These are phyloP conservation scores for Hepatocystis sp. DNA, from an alignment of 169 alveolate species.

Conservation along the genomic window DNA sequence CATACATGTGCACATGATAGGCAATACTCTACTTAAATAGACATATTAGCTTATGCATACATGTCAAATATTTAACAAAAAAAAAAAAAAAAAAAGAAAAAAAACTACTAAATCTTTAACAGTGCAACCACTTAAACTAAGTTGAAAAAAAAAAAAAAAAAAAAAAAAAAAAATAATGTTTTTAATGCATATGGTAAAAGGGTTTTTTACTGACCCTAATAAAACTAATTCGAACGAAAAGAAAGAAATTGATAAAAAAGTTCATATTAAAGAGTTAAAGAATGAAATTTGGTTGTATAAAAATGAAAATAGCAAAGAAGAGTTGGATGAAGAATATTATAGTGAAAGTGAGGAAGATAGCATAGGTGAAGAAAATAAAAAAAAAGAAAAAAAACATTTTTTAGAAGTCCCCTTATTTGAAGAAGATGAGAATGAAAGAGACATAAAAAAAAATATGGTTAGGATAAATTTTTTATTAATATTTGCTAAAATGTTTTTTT, in stretches of 20 bases:
- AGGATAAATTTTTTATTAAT: slow-evolving; percentile 6
- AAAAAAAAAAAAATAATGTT: no score
- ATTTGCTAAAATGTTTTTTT: not conserved
- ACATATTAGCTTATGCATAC: no score
- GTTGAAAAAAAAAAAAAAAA: no score
- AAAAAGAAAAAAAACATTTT: slow-evolving; percentile 46
- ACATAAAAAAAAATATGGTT: slow-evolving; percentile 49
- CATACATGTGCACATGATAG: no score
- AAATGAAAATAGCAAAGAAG: slow-evolving; percentile 42
- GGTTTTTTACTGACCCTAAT: no score
- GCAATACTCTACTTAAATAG: no score
- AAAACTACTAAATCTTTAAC: no score
- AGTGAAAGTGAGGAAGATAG: slow-evolving; percentile 24
- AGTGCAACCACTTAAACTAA: no score
- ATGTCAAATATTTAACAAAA: no score
- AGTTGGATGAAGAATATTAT: slow-evolving; percentile 27
- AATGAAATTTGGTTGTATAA: slow-evolving; percentile 75
- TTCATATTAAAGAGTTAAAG: slow-evolving; percentile 60
- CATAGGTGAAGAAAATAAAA: slow-evolving; percentile 39
- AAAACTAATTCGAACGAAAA: no score
- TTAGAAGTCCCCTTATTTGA: slow-evolving; percentile 76
- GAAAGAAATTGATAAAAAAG: slow-evolving; percentile 25
- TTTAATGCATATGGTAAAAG: no score
- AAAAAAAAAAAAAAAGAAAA: no score
- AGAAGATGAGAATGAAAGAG: slow-evolving; percentile 59